These are phyloP conservation scores for Colletotrichum cuscutae DNA, from an alignment of 2,329 filamentous ascomycete genomes.

Conservation along the genomic window DNA sequence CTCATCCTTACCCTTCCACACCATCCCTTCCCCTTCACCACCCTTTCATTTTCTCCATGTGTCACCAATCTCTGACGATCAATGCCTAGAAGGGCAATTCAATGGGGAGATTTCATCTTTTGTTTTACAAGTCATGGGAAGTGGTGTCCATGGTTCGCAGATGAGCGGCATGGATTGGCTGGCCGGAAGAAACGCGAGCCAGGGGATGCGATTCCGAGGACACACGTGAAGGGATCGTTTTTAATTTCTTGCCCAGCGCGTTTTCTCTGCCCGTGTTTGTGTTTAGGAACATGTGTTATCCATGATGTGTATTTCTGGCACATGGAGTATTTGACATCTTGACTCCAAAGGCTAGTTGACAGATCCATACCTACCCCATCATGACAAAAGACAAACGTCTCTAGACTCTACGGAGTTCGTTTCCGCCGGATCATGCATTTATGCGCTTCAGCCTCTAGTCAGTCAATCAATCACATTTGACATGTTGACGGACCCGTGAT, in stretches of 20 bases:
- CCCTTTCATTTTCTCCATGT: not conserved
- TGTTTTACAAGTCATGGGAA: not conserved
- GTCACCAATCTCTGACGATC: constrained; percentile 10
- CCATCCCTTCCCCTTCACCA: not conserved
- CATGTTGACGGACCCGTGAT: not conserved
- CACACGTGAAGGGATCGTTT: constrained; percentile 1
- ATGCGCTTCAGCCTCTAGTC: not conserved
- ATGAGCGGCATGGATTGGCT: not conserved
- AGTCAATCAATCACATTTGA: not conserved
- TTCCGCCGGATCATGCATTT: constrained; percentile 25
- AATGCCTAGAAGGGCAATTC: constrained; percentile 13
- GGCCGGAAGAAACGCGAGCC: not conserved
- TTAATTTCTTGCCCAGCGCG: not conserved
- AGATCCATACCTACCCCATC: not conserved
- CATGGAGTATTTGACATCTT: constrained; percentile 21
- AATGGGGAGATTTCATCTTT: constrained; percentile 21
- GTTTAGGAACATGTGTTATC: constrained; percentile 16
- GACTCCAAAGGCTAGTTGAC: not conserved
- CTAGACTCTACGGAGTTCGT: not conserved
- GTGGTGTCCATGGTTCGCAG: not conserved
- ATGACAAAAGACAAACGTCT: not conserved
- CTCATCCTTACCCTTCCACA: not conserved
- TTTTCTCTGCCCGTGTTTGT: not conserved
- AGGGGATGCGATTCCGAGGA: constrained; percentile 1
- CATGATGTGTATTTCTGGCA: not conserved